phyloP scores from a whole-genome alignment of 2,329 filamentous ascomycete genomes.

The Helicocarpus griseus region DNA sequence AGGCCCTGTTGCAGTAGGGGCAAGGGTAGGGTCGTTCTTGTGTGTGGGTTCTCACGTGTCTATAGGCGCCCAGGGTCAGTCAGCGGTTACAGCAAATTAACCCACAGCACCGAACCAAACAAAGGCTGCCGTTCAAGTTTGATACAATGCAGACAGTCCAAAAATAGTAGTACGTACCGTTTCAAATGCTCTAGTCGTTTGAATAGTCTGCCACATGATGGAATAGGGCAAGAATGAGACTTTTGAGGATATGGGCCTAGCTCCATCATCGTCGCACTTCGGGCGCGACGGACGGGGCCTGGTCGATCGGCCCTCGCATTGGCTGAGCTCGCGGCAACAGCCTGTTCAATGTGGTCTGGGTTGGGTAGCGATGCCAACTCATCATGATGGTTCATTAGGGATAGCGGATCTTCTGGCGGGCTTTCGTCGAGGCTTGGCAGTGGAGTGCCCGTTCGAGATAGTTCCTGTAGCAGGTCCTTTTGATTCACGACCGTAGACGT shows the following conservation, averaged over 20 bases:
- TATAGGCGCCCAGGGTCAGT: conserved; percentile 46
- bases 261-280: conserved; percentile 94
- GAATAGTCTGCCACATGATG: conserved; percentile 91
- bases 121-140: conserved; percentile 18
- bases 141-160: conserved; percentile 14
- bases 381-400: conserved; percentile 54
- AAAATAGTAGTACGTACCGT: conserved; percentile 59
- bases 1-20: conserved; percentile 96
- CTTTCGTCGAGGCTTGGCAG: conserved; percentile 75
- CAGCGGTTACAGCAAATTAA: conserved; percentile 39
- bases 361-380: conserved; percentile 56
- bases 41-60: conserved; percentile 97
- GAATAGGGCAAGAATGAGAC: conserved; percentile 98
- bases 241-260: conserved; percentile 94
- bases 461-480: conserved; percentile 63
- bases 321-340: conserved; percentile 44
- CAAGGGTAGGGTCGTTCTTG: conserved; percentile 98
- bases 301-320: conserved; percentile 38
- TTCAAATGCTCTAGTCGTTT: conserved; percentile 99
- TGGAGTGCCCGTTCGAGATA: conserved; percentile 87
- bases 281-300: conserved; percentile 76
- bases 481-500: conserved; percentile 63
- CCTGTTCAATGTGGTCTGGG: conserved; percentile 50
- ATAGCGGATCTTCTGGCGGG: conserved; percentile 61
- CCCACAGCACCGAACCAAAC: conserved; percentile 23